phyloP scores from a whole-genome alignment of 495 filamentous ascomycete genomes.

The Amniculicola lignicola region DNA sequence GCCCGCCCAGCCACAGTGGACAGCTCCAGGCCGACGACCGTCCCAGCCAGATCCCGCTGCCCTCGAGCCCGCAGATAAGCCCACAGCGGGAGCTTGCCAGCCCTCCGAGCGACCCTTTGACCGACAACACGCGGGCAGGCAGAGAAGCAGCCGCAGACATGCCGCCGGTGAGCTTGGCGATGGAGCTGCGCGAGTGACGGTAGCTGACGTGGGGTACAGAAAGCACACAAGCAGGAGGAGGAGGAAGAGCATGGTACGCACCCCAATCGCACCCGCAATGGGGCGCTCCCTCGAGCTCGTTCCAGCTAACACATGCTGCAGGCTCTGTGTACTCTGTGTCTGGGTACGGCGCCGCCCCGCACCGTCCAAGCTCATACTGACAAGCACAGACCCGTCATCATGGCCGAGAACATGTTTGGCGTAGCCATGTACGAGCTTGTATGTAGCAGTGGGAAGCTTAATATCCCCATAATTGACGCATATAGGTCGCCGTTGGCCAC shows the following conservation, averaged over 20 bases:
- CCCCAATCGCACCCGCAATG: conserved; percentile 3
- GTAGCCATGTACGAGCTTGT: conserved; percentile 99
- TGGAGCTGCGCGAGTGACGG: neutral
- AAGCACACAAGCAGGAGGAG: conserved; percentile 32
- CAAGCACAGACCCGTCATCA: conserved; percentile 76
- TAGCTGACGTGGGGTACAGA: conserved; percentile 27
- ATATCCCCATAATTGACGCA: conserved; percentile 3
- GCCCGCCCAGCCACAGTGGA: conserved; percentile 6
- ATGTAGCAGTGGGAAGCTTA: conserved; percentile 31
- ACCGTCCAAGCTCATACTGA: conserved; percentile 28
- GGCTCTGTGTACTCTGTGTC: conserved; percentile 80
- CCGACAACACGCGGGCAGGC: too few species aligned
- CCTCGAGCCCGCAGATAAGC: conserved; percentile 23
- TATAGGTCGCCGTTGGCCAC: conserved; percentile 81
- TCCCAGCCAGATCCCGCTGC: conserved; percentile 32
- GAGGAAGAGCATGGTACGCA: conserved; percentile 56
- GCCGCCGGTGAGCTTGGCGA: conserved; percentile 34
- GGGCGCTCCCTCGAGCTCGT: too few species aligned
- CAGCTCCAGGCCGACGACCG: conserved; percentile 28
- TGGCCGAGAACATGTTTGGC: conserved; percentile 97
- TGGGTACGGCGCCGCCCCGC: conserved; percentile 54
- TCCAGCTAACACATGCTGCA: conserved; percentile 32
- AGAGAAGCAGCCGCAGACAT: conserved; percentile 20
- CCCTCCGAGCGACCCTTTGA: conserved; percentile 5
- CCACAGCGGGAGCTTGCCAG: neutral